Evolutionary conservation across 2,329 filamentous ascomycete genomes (phyloP).

Genomic region (Exserohilum rostratum): DNA sequence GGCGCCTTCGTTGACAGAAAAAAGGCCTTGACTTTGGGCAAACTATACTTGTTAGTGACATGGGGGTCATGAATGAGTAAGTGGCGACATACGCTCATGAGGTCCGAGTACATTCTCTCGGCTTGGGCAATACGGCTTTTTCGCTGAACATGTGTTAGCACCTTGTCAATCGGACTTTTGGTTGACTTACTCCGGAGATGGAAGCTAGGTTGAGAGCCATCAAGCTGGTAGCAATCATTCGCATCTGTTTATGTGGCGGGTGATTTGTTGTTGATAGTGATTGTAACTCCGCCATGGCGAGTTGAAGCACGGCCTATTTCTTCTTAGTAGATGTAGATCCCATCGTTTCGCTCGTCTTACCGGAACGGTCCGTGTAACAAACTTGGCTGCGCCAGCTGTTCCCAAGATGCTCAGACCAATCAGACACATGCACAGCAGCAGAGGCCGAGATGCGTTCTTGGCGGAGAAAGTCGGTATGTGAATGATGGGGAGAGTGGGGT

Average conservation of each 20-base stretch:
- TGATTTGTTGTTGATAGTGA: slow-evolving; percentile 50
- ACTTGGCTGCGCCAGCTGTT: slow-evolving; percentile 58
- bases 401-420: slow-evolving; percentile 60
- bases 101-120: slow-evolving; percentile 58
- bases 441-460: slow-evolving; percentile 53
- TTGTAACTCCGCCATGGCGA: slow-evolving; percentile 52
- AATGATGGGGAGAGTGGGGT: slow-evolving; percentile 60
- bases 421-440: slow-evolving; percentile 60
- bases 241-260: slow-evolving; percentile 51
- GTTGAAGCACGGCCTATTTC: slow-evolving; percentile 44
- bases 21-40: slow-evolving; percentile 58
- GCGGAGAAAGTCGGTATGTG: slow-evolving; percentile 61
- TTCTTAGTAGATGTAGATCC: background rate
- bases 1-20: slow-evolving; percentile 53
- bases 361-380: slow-evolving; percentile 56
- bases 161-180: no score
- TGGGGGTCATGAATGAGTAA: background rate
- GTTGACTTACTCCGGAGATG: slow-evolving; percentile 52
- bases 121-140: slow-evolving; percentile 54
- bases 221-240: slow-evolving; percentile 55
- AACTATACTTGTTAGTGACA: slow-evolving; percentile 38
- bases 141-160: slow-evolving; percentile 30
- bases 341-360: slow-evolving; percentile 24
- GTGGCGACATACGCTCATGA: slow-evolving; percentile 50
- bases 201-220: slow-evolving; percentile 58